These are phyloP conservation scores for Myriosclerotinia curreyana DNA, from an alignment of 2,329 filamentous ascomycete species.

Conservation along the genomic window DNA sequence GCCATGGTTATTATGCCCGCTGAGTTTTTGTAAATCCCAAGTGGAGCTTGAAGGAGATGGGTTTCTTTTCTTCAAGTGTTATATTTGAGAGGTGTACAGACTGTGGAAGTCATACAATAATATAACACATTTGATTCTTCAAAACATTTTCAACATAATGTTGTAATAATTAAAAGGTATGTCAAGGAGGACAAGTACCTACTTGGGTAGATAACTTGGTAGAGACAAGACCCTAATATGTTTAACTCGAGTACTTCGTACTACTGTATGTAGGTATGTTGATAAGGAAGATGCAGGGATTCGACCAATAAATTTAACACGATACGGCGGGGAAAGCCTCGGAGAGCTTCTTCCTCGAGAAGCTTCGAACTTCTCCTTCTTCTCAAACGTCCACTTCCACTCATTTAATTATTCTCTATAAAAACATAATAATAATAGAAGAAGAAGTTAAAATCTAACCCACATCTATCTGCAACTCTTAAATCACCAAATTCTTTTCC, in stretches of 20 bases:
- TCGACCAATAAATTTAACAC: neutral
- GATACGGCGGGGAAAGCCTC: constrained; percentile 12
- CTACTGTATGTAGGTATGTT: neutral
- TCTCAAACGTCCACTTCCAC: too few relatives aligned
- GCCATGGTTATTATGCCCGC: constrained; percentile 23
- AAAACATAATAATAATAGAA: too few relatives aligned
- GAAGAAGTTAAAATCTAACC: too few relatives aligned
- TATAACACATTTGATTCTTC: neutral
- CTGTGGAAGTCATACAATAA: neutral
- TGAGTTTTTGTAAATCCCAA: constrained; percentile 23
- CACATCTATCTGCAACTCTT: neutral
- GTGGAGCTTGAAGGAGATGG: neutral
- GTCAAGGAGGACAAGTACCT: neutral
- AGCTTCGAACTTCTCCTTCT: too few relatives aligned
- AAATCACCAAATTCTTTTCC: neutral
- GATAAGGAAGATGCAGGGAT: constrained; percentile 20
- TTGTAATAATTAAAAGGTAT: neutral
- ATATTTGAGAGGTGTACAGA: neutral
- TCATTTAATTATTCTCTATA: too few relatives aligned
- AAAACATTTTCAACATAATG: neutral
- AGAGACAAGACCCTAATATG: neutral
- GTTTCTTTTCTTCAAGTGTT: neutral
- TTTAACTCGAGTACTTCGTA: too few relatives aligned
- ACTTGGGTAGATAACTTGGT: neutral
- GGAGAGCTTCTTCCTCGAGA: neutral